A percentile compares a stretch with the other conserved stretches of the same genome.
These are phyloP conservation scores for Zangia roseola DNA, from an alignment of 768 basidiomycete genomes.

Conservation along the genomic window DNA sequence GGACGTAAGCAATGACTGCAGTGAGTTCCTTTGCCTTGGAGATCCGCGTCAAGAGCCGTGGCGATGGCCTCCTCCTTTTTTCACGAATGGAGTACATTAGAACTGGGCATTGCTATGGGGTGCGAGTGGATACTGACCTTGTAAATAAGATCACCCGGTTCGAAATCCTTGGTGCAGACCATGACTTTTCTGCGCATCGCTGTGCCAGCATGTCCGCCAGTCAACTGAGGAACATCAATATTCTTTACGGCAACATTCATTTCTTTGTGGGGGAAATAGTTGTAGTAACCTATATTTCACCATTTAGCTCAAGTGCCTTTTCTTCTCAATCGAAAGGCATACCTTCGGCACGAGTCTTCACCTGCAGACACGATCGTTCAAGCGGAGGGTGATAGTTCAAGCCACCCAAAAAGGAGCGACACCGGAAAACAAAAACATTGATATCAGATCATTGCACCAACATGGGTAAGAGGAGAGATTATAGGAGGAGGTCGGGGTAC, in stretches of 20 bases:
- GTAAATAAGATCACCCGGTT: slow-evolving; percentile 74
- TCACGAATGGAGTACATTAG: slow-evolving; percentile 6
- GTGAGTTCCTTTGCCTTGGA: slow-evolving; percentile 63
- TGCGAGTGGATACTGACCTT: slow-evolving; percentile 44
- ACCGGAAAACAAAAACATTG: slow-evolving; percentile 37
- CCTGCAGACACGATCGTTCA: slow-evolving; percentile 40
- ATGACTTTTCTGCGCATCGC: slow-evolving; percentile 50
- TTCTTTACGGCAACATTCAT: slow-evolving; percentile 64
- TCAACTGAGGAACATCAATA: slow-evolving; percentile 24
- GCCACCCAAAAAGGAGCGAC: slow-evolving; percentile 12
- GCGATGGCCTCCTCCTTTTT: slow-evolving; percentile 72
- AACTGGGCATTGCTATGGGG: background rate
- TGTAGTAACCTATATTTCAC: slow-evolving; percentile 62
- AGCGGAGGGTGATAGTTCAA: slow-evolving; percentile 8
- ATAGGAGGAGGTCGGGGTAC: slow-evolving; percentile 23
- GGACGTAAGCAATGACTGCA: slow-evolving; percentile 73
- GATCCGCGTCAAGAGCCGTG: slow-evolving; percentile 66
- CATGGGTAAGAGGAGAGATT: slow-evolving; percentile 18
- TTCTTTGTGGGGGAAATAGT: slow-evolving; percentile 70
- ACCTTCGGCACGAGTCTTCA: slow-evolving; percentile 73
- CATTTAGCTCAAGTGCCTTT: slow-evolving; percentile 15
- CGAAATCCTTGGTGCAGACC: slow-evolving; percentile 64
- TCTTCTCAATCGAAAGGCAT: slow-evolving; percentile 37
- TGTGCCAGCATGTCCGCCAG: slow-evolving; percentile 7
- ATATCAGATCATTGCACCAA: slow-evolving; percentile 57